Conservation (phyloP, 140 eudicot genomes). For the Ambrosia hybrid region DNA sequence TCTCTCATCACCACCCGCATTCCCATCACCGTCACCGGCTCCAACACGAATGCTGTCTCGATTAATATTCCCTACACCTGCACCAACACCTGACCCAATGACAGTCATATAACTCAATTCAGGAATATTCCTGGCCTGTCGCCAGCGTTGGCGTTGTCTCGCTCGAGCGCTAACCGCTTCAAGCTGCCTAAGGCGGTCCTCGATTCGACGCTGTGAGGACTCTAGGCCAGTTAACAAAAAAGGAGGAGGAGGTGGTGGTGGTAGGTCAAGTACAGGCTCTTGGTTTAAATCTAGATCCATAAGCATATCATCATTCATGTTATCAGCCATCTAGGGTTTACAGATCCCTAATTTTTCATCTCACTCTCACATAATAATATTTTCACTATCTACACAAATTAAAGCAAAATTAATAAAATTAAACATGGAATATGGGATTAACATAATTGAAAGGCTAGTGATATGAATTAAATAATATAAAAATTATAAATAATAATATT, state of each 20-base stretch:
- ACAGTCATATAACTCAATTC: conserved; percentile 35
- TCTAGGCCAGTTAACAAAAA: conserved; percentile 42
- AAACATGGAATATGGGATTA: conserved; percentile 3
- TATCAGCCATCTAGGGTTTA: conserved; percentile 44
- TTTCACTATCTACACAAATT: conserved; percentile 30
- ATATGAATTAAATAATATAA: background rate
- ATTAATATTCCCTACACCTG: conserved; percentile 2
- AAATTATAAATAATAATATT: conserved; percentile 1
- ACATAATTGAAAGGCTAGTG: background rate
- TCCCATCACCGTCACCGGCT: background rate
- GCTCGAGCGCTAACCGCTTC: conserved; percentile 76
- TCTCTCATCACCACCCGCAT: background rate
- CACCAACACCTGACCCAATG: conserved; percentile 26
- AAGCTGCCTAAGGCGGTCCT: conserved; percentile 71
- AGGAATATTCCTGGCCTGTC: conserved; percentile 41
- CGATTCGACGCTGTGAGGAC: conserved; percentile 50
- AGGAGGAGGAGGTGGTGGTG: conserved; percentile 24
- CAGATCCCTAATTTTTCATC: conserved; percentile 28
- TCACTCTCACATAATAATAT: background rate
- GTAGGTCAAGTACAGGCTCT: conserved; percentile 45
- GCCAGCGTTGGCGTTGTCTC: conserved; percentile 69
- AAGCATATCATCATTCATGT: conserved; percentile 43
- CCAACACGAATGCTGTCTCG: conserved; percentile 16
- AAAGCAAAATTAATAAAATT: background rate
- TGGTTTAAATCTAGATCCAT: conserved; percentile 75